Base-by-base conservation (phyloP, 495 filamentous ascomycete genomes). In the Trichoderma parareesei region DNA sequence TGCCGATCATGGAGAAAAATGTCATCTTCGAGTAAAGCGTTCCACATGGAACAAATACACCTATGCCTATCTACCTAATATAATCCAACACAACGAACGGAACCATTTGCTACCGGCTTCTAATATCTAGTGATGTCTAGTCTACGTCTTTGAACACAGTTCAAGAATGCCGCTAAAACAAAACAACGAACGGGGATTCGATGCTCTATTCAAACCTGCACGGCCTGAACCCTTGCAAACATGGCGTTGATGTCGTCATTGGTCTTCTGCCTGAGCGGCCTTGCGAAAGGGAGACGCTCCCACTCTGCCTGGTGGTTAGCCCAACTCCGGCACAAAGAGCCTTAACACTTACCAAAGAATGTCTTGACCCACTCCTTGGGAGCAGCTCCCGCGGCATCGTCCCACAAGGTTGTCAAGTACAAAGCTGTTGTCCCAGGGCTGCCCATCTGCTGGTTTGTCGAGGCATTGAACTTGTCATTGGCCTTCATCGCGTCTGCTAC, bases 401-500 rank as follows among this genome's bases (percentile, higher is more conserved):
- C 64, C 18, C 61, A 57, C 57, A 67, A 60, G 16, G 66, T 65
- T 18, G 40, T 38, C 60, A 68, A 57, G 38, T 66, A 69, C 13
- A 67, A 40, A n/a, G 67, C 67, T 13, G 67, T 53, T 53, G 66
- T 63, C 14, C 64, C 62, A 10, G 35, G 57, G 43, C 65, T 67
- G 53, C 33, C 33, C 65, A 49, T 10, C 4, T 53, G 4, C 35
- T 61, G 61, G 5, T 5, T 37, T 3, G 13, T 14, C 7, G 70
- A 69, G 35, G 66, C 65, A 55, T 69, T 67, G 62, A 69, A 69
- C 1, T 27, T 35, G 2, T 61, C 65, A 40, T 75, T 75, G 48
- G 40, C 37, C n/a, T 59, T 49, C 60, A 57, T 71, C 6, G 71
- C 71, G n/a, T 59, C 57, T 20, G 49, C 37, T 4, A 69, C 27